Evolutionary conservation across 306 rosid species (phyloP).

Genomic region (Acacia confusa): DNA sequence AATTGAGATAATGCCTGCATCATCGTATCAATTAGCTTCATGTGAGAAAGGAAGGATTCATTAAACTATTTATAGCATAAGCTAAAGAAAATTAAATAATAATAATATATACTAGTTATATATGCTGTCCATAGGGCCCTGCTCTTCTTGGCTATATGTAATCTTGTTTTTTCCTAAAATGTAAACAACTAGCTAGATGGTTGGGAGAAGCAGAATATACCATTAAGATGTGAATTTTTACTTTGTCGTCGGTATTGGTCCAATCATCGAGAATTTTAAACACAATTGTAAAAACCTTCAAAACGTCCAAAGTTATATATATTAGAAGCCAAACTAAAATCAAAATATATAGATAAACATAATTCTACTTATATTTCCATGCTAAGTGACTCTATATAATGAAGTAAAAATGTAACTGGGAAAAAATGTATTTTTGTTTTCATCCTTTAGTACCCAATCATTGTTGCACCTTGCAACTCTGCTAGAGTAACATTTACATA

Average conservation of each 20-base stretch:
- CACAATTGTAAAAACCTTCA: constrained; percentile 27
- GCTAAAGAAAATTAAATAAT: neutral
- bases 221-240: constrained; percentile 15
- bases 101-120: no score
- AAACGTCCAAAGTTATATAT: neutral
- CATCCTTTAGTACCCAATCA: neutral
- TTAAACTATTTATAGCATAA: neutral
- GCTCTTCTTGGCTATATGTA: neutral
- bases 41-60: neutral
- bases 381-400: neutral
- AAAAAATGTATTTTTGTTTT: neutral
- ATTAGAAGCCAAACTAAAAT: constrained; percentile 1
- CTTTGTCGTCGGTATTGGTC: neutral
- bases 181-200: neutral
- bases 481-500: neutral
- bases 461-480: neutral
- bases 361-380: neutral
- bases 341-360: neutral
- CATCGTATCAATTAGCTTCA: neutral
- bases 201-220: constrained; percentile 11
- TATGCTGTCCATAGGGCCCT: neutral
- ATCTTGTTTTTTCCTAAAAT: no score
- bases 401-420: neutral
- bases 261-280: neutral
- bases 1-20: constrained; percentile 34